These are phyloP conservation scores for Monilinia fructicola DNA, from an alignment of 2,329 filamentous ascomycete species.

Conservation along the genomic window DNA sequence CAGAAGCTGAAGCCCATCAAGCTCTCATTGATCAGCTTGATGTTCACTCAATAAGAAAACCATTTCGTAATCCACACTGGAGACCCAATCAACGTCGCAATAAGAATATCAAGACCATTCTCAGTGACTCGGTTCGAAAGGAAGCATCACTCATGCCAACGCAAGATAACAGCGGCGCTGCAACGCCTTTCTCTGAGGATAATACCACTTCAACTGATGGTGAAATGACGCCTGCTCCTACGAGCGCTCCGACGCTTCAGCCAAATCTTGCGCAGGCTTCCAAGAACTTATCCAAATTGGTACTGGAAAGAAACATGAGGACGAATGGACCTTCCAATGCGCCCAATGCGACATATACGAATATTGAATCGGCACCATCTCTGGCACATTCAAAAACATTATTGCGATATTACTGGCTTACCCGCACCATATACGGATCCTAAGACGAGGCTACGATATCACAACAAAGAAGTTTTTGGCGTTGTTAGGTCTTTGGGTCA, in stretches of 20 bases:
- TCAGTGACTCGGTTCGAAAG: conserved; percentile 82
- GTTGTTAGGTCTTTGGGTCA: conserved; percentile 79
- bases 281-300: conserved; percentile 80
- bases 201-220: conserved; percentile 52
- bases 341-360: conserved; percentile 84
- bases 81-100: conserved; percentile 92
- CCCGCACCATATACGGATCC: conserved; percentile 91
- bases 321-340: conserved; percentile 45
- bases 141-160: conserved; percentile 86
- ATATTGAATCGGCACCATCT: conserved; percentile 91
- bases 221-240: conserved; percentile 45
- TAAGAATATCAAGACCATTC: conserved; percentile 97
- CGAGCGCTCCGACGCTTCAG: conserved; percentile 44
- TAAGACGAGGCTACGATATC: conserved; percentile 89
- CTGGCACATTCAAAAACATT: conserved; percentile 82
- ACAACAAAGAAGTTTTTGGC: conserved; percentile 88
- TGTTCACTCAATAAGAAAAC: conserved; percentile 80
- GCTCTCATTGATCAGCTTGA: conserved; percentile 88
- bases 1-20: conserved; percentile 66
- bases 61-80: conserved; percentile 88
- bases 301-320: conserved; percentile 76
- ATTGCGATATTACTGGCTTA: conserved; percentile 94
- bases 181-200: conserved; percentile 61
- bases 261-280: conserved; percentile 87
- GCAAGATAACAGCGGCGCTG: conserved; percentile 76